Evolutionary conservation across 371 early-diverging fungal genomes (phyloP).

Genomic region (Nosema muscidifuracis): DNA sequence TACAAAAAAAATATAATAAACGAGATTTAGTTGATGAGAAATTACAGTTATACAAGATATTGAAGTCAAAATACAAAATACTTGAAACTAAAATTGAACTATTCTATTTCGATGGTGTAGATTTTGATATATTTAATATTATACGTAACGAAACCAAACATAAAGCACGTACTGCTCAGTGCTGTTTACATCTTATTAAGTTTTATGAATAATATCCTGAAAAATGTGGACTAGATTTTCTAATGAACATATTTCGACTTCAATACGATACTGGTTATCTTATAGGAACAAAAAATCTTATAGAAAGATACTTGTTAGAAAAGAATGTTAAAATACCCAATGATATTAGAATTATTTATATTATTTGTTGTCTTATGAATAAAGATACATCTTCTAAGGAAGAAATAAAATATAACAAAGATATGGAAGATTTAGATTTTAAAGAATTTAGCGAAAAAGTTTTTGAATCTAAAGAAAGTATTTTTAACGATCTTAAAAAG

Average conservation of each 20-base stretch:
- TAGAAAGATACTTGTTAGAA: slow-evolving; percentile 10
- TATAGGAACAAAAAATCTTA: slow-evolving; percentile 3
- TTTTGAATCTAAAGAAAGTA: not conserved
- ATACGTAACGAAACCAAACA: slow-evolving; percentile 42
- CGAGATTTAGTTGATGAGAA: slow-evolving; percentile 48
- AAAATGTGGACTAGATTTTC: slow-evolving; percentile 33
- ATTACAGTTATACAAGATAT: slow-evolving; percentile 19
- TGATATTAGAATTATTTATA: slow-evolving; percentile 29
- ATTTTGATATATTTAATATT: slow-evolving; percentile 52
- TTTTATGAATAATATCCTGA: slow-evolving; percentile 20
- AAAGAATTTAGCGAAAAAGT: not conserved
- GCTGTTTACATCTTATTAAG: slow-evolving; percentile 33
- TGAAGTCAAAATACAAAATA: slow-evolving; percentile 40
- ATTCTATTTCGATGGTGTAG: slow-evolving; percentile 47
- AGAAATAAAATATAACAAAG: not conserved
- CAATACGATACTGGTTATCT: slow-evolving; percentile 36
- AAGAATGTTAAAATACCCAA: not conserved
- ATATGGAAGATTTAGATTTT: not conserved
- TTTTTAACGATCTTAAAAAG: not conserved
- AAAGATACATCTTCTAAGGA: not conserved
- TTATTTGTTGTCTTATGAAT: slow-evolving; percentile 11
- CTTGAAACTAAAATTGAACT: slow-evolving; percentile 49
- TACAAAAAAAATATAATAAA: slow-evolving; percentile 43
- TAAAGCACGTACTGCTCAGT: slow-evolving; percentile 8
- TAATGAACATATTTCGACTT: slow-evolving; percentile 25